Conservation (phyloP, 1,139 yeast species). For the Blastobotrys raffinosifermentans region DNA sequence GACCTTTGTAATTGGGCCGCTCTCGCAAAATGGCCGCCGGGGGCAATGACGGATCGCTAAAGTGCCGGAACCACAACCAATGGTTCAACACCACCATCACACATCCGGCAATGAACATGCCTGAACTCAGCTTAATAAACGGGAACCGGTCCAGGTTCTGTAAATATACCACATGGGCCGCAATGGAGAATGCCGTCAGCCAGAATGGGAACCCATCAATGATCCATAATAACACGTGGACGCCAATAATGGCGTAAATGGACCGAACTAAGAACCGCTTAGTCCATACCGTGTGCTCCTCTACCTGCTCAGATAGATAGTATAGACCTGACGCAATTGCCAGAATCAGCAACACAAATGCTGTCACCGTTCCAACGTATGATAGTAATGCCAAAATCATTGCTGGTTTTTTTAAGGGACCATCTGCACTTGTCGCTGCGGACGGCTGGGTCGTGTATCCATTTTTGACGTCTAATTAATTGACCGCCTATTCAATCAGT, state of each 20-base stretch:
- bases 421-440: too few relatives aligned
- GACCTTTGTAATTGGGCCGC: conserved; percentile 36
- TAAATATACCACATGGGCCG: conserved; percentile 64
- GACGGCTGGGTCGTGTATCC: too few relatives aligned
- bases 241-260: conserved; percentile 53
- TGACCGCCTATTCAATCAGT: too few relatives aligned
- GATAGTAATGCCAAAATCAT: conserved; percentile 56
- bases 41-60: conserved; percentile 58
- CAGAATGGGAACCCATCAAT: conserved; percentile 76
- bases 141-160: conserved; percentile 81
- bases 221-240: conserved; percentile 51
- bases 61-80: conserved; percentile 83
- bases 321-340: conserved; percentile 82
- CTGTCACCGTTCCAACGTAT: conserved; percentile 63
- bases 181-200: conserved; percentile 58
- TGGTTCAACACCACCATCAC: conserved; percentile 73
- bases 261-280: conserved; percentile 57
- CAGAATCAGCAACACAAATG: conserved; percentile 66
- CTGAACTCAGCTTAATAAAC: conserved; percentile 63
- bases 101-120: conserved; percentile 66
- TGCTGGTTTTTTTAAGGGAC: too few relatives aligned
- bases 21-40: conserved; percentile 35
- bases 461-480: too few relatives aligned
- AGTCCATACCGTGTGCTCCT: conserved; percentile 86
- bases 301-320: conserved; percentile 86